Base-by-base conservation (phyloP, 2,329 filamentous ascomycete species). In the Colletotrichum navitas region DNA sequence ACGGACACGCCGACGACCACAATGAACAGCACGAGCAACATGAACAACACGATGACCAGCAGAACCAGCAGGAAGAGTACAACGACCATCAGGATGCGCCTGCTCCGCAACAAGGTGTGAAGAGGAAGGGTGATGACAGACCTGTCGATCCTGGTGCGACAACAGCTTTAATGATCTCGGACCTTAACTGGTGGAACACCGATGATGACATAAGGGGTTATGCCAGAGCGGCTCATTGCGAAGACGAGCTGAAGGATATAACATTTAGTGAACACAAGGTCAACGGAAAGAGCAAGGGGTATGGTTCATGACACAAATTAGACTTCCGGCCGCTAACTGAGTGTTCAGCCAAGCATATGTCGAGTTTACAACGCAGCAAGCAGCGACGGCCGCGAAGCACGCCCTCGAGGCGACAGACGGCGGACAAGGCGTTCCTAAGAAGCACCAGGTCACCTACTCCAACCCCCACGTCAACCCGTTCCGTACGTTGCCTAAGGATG, bases 221-320 rank as follows among this genome's bases (percentile, higher is more conserved):
- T 93, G 87, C 93, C 32, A 90, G 91, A 75, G 88, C 93, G 74
- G 93, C 92, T n/a, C 89, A 88, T 2, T 93, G 90, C 76, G 96
- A 98, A 80, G 88, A 91, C 56, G 94, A 97, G 77, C 84, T 98
- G 24, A 94, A 93, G 77, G 96, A 98, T 73, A 90, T 99, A 63
- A 97, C 95, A 0, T 99, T 98, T 81, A 98, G 94, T 77, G 96
- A 99, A 81, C 96, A 98, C 83, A 99, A 99, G 80, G 95, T 98
- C 59, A 99, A 99, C 76, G 96, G 96, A 76, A 99, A 99, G 84
- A 97, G 94, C 83, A 98, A 98, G 85, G 95, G 96, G 95, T 97
- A 87, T 74, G 90, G 82, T 26, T 21, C 18, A 3, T 12, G 26
- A 1, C 24, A 24, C 24, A 16, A 6, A 21, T 4, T 12, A n/a